A percentile compares a stretch with the other conserved stretches of the same genome.
phyloP scores from a whole-genome alignment of 2,329 filamentous ascomycete species.

The Thelonectria rubi region DNA sequence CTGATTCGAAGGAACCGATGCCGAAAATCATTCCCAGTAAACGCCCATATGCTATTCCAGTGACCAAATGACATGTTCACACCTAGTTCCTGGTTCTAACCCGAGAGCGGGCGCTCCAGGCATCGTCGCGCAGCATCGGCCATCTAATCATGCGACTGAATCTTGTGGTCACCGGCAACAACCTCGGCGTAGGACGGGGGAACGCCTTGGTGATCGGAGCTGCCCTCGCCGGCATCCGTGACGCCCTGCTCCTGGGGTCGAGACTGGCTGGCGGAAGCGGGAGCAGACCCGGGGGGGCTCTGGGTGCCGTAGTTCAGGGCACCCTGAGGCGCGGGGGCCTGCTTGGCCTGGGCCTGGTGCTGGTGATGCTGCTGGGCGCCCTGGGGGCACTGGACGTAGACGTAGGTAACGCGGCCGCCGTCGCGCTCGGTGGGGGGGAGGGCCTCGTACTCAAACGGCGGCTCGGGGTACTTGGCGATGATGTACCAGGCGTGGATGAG shows the following conservation, averaged over 20 bases:
- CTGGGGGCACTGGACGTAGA: conserved; percentile 70
- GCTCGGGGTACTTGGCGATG: conserved; percentile 87
- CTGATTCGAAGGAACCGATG: conserved; percentile 13
- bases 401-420: conserved; percentile 74
- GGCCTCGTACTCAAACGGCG: conserved; percentile 74
- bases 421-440: conserved; percentile 64
- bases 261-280: conserved; percentile 34
- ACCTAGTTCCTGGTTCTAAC: background rate
- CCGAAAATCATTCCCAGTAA: conserved; percentile 20
- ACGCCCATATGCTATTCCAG: conserved; percentile 26
- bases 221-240: conserved; percentile 52
- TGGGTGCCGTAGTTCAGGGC: conserved; percentile 59
- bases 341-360: conserved; percentile 39
- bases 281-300: conserved; percentile 31
- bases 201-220: conserved; percentile 54
- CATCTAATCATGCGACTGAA: conserved; percentile 65
- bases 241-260: conserved; percentile 45
- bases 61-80: background rate
- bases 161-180: conserved; percentile 88
- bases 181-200: conserved; percentile 93
- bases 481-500: conserved; percentile 98
- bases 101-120: background rate
- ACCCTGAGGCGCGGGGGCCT: conserved; percentile 44
- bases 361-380: conserved; percentile 47
- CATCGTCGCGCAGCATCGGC: background rate